phyloP scores from a whole-genome alignment of 2,329 filamentous ascomycete genomes.

The Penicillium sp. region DNA sequence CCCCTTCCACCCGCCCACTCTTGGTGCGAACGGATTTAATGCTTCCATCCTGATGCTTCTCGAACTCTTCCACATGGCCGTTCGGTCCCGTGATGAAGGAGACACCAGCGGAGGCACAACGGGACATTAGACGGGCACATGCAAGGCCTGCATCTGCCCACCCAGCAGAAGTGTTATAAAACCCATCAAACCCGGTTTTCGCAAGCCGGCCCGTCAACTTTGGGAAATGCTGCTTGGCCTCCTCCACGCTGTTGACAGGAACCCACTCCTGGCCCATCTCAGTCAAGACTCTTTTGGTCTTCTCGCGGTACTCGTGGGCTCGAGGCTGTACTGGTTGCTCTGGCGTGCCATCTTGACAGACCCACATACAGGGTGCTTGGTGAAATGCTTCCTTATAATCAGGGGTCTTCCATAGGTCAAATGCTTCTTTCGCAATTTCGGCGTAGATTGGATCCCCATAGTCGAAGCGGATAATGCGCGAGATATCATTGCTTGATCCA shows the following conservation, averaged over 20 bases:
- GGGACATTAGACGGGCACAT: constrained; percentile 18
- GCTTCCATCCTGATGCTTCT: constrained; percentile 35
- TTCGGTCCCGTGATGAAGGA: constrained; percentile 27
- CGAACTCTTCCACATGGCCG: constrained; percentile 36
- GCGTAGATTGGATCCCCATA: constrained; percentile 78
- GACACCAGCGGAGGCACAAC: constrained; percentile 27
- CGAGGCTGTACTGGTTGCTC: constrained; percentile 21
- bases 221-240: constrained; percentile 23
- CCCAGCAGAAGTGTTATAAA: constrained; percentile 29
- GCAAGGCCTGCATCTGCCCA: constrained; percentile 32
- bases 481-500: constrained; percentile 44
- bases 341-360: constrained; percentile 22
- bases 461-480: constrained; percentile 51
- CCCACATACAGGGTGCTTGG: constrained; percentile 26
- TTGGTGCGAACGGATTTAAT: constrained; percentile 59
- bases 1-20: constrained; percentile 56
- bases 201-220: constrained; percentile 20
- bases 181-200: constrained; percentile 25
- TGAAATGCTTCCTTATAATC: constrained; percentile 25
- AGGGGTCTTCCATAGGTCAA: constrained; percentile 63
- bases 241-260: constrained; percentile 15
- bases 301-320: constrained; percentile 24
- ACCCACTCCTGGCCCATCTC: constrained; percentile 29
- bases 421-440: constrained; percentile 67
- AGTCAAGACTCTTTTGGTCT: constrained; percentile 24